Percentiles rank a stretch among this genome's conserved stretches.
Evolutionary conservation across 1,139 yeast species (phyloP).

Genomic region (Sugiyamaella castrensis): DNA sequence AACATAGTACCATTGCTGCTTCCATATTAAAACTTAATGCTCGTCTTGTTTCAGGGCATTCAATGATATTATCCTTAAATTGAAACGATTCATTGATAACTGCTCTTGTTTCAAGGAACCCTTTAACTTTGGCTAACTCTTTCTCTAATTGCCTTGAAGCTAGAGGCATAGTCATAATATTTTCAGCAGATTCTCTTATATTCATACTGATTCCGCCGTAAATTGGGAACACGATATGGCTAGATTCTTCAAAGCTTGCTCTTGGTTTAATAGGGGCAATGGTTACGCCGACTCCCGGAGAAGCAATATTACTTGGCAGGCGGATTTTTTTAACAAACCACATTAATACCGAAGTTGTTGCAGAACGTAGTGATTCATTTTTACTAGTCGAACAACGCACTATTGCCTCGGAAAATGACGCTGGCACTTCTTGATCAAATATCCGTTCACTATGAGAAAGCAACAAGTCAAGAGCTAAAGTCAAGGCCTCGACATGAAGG

Average conservation of each 20-base stretch:
- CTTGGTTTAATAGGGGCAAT: constrained; percentile 2
- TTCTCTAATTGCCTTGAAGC: constrained; percentile 17
- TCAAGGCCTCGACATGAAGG: constrained; percentile 16
- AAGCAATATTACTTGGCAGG: constrained; percentile 1
- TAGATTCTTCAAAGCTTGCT: constrained; percentile 1
- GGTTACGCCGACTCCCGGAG: not conserved
- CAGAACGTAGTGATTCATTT: constrained; percentile 17
- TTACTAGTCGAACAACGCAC: constrained; percentile 20
- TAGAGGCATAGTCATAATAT: constrained; percentile 14
- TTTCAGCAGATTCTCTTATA: constrained; percentile 13
- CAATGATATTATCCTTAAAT: constrained; percentile 31
- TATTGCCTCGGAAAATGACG: constrained; percentile 17
- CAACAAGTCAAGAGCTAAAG: constrained; percentile 17
- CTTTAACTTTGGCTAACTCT: constrained; percentile 22
- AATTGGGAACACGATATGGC: constrained; percentile 17
- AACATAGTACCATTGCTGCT: constrained; percentile 47
- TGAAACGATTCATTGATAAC: constrained; percentile 30
- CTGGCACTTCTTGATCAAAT: constrained; percentile 11
- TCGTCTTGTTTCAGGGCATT: constrained; percentile 30
- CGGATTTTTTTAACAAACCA: constrained; percentile 18
- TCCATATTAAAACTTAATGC: constrained; percentile 42
- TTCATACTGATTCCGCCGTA: constrained; percentile 20
- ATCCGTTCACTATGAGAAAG: constrained; percentile 16
- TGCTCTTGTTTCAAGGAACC: constrained; percentile 24
- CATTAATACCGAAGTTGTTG: constrained; percentile 18